These are phyloP conservation scores for Vaucheria bursata DNA, from an alignment of 352 stramenopile genomes.

Conservation along the genomic window DNA sequence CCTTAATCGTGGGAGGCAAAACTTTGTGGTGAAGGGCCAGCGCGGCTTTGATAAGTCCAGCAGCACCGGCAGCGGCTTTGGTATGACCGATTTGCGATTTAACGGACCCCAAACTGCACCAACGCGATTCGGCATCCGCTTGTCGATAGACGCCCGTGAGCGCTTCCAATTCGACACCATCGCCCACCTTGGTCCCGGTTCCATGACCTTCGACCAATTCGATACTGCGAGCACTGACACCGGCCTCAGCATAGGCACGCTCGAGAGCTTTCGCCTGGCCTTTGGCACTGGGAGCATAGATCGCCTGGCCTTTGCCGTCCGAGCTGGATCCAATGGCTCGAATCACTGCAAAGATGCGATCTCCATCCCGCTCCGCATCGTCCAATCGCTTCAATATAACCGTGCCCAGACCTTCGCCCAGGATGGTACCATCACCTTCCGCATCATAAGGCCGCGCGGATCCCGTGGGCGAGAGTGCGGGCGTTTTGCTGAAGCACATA, in stretches of 20 bases:
- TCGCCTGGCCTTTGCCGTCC: conserved; percentile 40
- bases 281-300: conserved; percentile 47
- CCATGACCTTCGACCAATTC: conserved; percentile 35
- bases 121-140: not conserved
- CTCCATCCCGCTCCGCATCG: not conserved
- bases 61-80: conserved; percentile 48
- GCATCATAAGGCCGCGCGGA: conserved; percentile 34
- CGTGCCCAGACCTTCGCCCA: conserved; percentile 43
- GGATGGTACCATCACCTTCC: conserved; percentile 45
- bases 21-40: not conserved
- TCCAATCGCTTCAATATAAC: conserved; percentile 30
- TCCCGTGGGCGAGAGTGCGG: not conserved
- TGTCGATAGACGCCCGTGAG: conserved; percentile 18
- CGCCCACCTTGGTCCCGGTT: conserved; percentile 45
- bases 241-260: not conserved
- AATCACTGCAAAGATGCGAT: conserved; percentile 30
- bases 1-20: not conserved
- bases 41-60: conserved; percentile 46
- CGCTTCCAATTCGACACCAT: conserved; percentile 50
- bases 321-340: conserved; percentile 28
- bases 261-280: conserved; percentile 34
- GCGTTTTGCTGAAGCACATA: not conserved
- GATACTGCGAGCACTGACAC: conserved; percentile 1
- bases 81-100: conserved; percentile 53
- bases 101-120: conserved; percentile 46